These are phyloP conservation scores for Podospora conica DNA, from an alignment of 495 filamentous ascomycete species.

Conservation along the genomic window DNA sequence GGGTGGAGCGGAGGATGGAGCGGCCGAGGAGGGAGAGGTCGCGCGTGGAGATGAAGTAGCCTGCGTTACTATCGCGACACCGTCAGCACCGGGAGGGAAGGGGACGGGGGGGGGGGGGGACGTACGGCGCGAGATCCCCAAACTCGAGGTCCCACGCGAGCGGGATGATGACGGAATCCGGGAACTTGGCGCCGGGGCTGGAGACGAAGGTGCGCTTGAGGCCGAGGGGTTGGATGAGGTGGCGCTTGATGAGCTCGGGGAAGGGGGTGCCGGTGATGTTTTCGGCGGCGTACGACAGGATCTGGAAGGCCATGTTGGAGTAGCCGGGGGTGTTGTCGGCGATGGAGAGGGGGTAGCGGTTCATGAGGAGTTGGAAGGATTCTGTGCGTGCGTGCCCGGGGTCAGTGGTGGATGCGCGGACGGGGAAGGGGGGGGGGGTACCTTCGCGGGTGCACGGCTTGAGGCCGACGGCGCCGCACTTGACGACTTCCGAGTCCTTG, in stretches of 20 bases:
- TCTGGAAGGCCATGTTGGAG: constrained; percentile 22
- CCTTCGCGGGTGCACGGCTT: constrained; percentile 9
- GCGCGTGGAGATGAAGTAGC: constrained; percentile 39
- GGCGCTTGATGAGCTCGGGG: constrained; percentile 7
- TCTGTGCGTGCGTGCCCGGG: background rate
- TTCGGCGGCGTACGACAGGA: constrained; percentile 19
- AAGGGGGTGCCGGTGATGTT: constrained; percentile 12
- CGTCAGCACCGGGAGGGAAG: too few relatives aligned
- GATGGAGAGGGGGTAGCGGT: background rate
- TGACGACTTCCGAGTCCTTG: constrained; percentile 3
- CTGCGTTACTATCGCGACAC: constrained; percentile 9
- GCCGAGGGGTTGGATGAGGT: constrained; percentile 11
- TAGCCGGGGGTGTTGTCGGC: constrained; percentile 11
- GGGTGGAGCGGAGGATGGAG: constrained; percentile 43
- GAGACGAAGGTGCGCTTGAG: constrained; percentile 16
- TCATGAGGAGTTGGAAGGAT: background rate
- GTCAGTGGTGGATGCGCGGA: background rate
- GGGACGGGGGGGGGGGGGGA: background rate
- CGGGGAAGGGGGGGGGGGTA: too few relatives aligned
- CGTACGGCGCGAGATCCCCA: constrained; percentile 16
- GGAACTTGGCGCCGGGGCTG: constrained; percentile 2
- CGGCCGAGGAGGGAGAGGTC: constrained; percentile 46
- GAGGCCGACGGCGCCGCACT: constrained; percentile 3
- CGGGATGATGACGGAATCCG: constrained; percentile 1
- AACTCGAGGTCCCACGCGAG: constrained; percentile 8